These are phyloP conservation scores for Athelia sp. DNA, from an alignment of 1,284 basidiomycete species.

Conservation along the genomic window DNA sequence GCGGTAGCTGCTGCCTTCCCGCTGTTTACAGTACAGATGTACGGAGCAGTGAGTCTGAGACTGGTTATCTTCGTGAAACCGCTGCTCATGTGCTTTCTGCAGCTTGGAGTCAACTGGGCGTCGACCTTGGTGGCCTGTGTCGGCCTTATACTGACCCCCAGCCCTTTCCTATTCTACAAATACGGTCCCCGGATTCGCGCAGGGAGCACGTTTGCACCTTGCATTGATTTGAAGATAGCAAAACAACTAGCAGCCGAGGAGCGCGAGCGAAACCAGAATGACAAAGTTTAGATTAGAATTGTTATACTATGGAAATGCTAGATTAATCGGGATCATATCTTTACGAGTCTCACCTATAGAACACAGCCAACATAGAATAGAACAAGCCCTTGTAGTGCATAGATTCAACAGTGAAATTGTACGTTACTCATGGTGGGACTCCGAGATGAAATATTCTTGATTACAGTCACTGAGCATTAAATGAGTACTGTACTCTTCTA, in stretches of 20 bases:
- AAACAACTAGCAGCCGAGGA: conserved; percentile 6
- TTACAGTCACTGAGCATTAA: too few relatives aligned
- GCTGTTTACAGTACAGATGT: conserved; percentile 61
- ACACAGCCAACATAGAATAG: too few relatives aligned
- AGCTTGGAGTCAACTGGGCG: conserved; percentile 55
- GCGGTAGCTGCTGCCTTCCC: conserved; percentile 66
- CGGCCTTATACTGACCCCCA: conserved; percentile 44
- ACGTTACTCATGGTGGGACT: too few relatives aligned
- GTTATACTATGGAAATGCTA: too few relatives aligned
- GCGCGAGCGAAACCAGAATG: not conserved
- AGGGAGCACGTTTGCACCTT: conserved; percentile 48
- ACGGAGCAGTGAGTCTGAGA: conserved; percentile 28
- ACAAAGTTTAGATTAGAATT: too few relatives aligned
- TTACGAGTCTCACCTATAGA: too few relatives aligned
- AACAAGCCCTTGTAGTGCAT: too few relatives aligned
- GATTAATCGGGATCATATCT: too few relatives aligned
- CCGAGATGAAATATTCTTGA: too few relatives aligned
- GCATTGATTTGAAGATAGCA: conserved; percentile 24
- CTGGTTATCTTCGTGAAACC: not conserved
- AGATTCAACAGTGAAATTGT: too few relatives aligned
- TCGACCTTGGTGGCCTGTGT: conserved; percentile 50
- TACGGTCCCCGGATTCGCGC: conserved; percentile 46
- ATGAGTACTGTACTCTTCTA: too few relatives aligned
- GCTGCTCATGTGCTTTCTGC: conserved; percentile 2
- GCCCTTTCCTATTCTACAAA: conserved; percentile 58